Base-by-base conservation (phyloP, 495 filamentous ascomycete genomes). In the Jackrogersella minutella region DNA sequence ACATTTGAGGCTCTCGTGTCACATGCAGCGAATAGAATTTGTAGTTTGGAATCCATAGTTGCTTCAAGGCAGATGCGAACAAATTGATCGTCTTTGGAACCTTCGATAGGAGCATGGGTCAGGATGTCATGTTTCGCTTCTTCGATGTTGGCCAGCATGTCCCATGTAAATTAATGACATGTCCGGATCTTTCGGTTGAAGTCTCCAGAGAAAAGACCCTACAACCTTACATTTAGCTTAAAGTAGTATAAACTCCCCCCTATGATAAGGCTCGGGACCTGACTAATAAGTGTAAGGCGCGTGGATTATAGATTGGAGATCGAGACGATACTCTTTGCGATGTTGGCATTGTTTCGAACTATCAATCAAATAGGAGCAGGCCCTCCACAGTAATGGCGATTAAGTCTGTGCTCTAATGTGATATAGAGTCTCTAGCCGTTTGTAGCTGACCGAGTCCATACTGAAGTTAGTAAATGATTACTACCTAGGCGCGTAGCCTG, bases 91-190 rank as follows among this genome's bases (percentile, higher is more conserved):
- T 33, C 36, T 14, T 62, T 24, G 64, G 36, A 61, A 41, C 28
- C 14, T 58, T 58, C 33, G 13, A 44, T 13, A 21, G 46, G 21
- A 57, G 30, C 40, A 55, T 43, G 46, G 64, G 21, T 54, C 28
- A 49, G 33, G 30, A 47, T 21, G 10, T 11, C 14, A 39, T 34
- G 53, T 68, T 64, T 31, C 36, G 3, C 26, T 30, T 3, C 37
- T 30, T 39, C 21, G 34, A 54, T 19, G 30, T 59, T 39, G 40
- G 50, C 57, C 66, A 69, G 36, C 61, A 14, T 14, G 57, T 65
- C 26, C 56, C 61, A 41, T 54, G 31, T 66, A 60, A 19, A 66
- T 59, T 59, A 54, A 58, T 36, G 9, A 53, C 3, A 24, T 53
- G 17, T 44, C 36, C 36, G 46, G 19, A n/a, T 53, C 30, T 53